These are phyloP conservation scores for Pseudopyrenochaeta lycopersici DNA, from an alignment of 2,329 filamentous ascomycete genomes.

Conservation along the genomic window DNA sequence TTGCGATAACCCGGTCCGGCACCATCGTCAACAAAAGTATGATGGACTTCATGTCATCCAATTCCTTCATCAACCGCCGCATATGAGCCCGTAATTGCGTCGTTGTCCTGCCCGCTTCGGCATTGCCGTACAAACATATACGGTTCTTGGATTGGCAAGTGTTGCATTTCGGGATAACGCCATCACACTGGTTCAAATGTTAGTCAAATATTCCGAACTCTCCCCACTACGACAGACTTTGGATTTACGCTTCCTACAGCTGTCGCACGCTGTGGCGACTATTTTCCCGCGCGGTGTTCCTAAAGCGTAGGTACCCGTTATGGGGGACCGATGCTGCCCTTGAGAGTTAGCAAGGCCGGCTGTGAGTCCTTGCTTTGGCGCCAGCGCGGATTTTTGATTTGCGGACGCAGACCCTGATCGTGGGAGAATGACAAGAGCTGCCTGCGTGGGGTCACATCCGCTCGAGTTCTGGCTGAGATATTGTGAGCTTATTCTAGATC, in stretches of 20 bases:
- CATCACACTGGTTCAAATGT: constrained; percentile 42
- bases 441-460: constrained; percentile 26
- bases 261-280: constrained; percentile 51
- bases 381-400: constrained; percentile 46
- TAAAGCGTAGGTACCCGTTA: constrained; percentile 47
- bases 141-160: constrained; percentile 50
- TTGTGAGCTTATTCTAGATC: too few relatives aligned
- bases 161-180: constrained; percentile 51
- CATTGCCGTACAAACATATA: constrained; percentile 49
- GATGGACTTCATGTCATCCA: constrained; percentile 50
- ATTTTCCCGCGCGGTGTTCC: constrained; percentile 50
- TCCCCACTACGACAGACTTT: constrained; percentile 34
- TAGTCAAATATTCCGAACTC: too few relatives aligned
- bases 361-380: constrained; percentile 46
- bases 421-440: constrained; percentile 40
- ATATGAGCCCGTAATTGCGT: constrained; percentile 51
- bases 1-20: constrained; percentile 44
- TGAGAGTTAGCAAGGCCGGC: constrained; percentile 40
- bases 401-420: constrained; percentile 32
- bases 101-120: constrained; percentile 50
- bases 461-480: too few relatives aligned
- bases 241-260: constrained; percentile 50
- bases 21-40: constrained; percentile 45
- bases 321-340: constrained; percentile 46
- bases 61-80: constrained; percentile 46